Base-by-base conservation (phyloP, 768 basidiomycete genomes). In the Suillus subalutaceus region DNA sequence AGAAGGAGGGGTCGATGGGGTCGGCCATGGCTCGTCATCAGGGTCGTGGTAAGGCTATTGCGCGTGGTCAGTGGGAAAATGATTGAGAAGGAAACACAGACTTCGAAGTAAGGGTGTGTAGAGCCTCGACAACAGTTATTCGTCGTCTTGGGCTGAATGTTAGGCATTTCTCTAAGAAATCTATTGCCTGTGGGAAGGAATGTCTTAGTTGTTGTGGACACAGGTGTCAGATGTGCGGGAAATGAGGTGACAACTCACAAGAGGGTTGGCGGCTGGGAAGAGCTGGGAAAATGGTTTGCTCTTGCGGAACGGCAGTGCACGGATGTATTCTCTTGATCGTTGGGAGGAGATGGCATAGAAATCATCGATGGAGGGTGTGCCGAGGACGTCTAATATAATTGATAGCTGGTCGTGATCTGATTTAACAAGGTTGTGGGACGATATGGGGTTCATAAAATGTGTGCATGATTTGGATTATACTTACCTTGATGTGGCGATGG, bases 311-410 rank as follows among this genome's bases (percentile, higher is more conserved):
- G 94, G 94, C 18, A 97, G 81, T 0, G 94, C 92, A 2, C 95
- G 89, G 65, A 96, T 90, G 72, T 95, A 96, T 73, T 96, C 94
- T 62, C 94, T 85, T 62, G 92, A 89, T 55, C 91, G 77, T 9
- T 85, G 81, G 4, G 92, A 91, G 23, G 89, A 93, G 73, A 97
- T 97, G 7, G 93, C 94, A 69, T 97, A 94, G 76, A 97, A 97
- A 73, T 97, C 96, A 72, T 97, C 96, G 73, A 97, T 88, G 10
- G 90, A 88, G 20, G 91, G 90, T 3, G 92, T 93, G 1, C 96
- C 96, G 44, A 98, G 88, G n/a, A 96, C 91, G 72, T 97, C 95
- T 65, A 97, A 88, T 70, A 99, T 97, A 64, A 97, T 85, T 8
- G 90, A 90, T 9, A 98, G 84, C 73, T 99, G 97, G 77, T 97